Percentiles rank a stretch among this genome's conserved stretches.
Evolutionary conservation across 1,284 basidiomycete species (phyloP).

Genomic region (Pisolithus thermaeus): DNA sequence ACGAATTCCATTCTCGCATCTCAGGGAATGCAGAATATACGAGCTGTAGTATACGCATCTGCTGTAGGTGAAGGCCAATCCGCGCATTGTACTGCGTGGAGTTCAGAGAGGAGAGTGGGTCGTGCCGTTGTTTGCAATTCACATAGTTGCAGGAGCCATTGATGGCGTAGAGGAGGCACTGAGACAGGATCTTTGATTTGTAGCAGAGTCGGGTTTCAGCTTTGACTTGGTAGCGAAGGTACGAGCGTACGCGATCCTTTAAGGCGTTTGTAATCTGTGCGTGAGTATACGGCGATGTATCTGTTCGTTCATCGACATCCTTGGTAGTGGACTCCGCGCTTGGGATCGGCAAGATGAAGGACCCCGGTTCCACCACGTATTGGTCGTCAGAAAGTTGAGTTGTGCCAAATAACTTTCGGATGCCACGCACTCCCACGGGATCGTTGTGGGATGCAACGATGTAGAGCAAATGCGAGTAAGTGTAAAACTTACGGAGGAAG

Average conservation of each 20-base stretch:
- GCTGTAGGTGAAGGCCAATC: slow-evolving; percentile 40
- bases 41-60: slow-evolving; percentile 40
- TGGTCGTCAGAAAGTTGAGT: slow-evolving; percentile 20
- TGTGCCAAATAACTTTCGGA: slow-evolving; percentile 38
- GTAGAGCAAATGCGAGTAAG: slow-evolving; percentile 33
- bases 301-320: neutral
- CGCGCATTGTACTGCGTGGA: slow-evolving; percentile 33
- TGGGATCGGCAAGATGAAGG: neutral
- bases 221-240: slow-evolving; percentile 27
- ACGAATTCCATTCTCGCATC: slow-evolving; percentile 14
- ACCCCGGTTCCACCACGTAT: slow-evolving; percentile 19
- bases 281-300: neutral
- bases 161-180: slow-evolving; percentile 34
- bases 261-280: slow-evolving; percentile 5
- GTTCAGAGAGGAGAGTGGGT: slow-evolving; percentile 19
- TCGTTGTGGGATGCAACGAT: slow-evolving; percentile 23
- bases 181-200: slow-evolving; percentile 30
- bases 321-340: slow-evolving; percentile 6
- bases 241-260: slow-evolving; percentile 20
- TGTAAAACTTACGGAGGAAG: slow-evolving; percentile 24
- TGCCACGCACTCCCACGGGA: slow-evolving; percentile 17
- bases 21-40: slow-evolving; percentile 17
- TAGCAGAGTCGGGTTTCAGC: slow-evolving; percentile 32
- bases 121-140: slow-evolving; percentile 37
- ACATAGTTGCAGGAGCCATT: slow-evolving; percentile 31